Conservation (phyloP, 2,329 filamentous ascomycete species). For the Trichoderma asperellum region DNA sequence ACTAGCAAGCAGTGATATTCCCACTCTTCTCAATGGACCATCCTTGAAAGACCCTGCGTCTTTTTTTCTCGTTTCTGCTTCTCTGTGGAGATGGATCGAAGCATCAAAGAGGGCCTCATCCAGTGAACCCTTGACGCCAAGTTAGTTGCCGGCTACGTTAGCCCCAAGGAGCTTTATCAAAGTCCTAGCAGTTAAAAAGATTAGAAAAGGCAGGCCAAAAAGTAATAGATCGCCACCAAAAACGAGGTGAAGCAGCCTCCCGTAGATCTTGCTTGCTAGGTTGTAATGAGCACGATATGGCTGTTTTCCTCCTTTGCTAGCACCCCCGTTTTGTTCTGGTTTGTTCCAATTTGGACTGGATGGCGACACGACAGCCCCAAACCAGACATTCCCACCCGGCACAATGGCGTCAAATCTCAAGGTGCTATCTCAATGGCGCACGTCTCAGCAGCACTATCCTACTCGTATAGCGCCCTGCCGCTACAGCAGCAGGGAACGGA, state of each 20-base stretch:
- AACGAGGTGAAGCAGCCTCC: conserved; percentile 1
- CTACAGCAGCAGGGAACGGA: background rate
- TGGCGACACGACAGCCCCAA: conserved; percentile 1
- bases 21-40: conserved; percentile 3
- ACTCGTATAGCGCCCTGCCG: background rate
- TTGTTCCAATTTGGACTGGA: conserved; percentile 12
- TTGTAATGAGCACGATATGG: background rate
- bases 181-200: background rate
- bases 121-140: conserved; percentile 5
- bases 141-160: background rate
- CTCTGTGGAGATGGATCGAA: conserved; percentile 9
- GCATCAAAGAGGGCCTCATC: background rate
- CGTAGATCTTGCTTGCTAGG: conserved; percentile 1
- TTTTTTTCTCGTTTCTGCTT: background rate
- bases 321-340: background rate
- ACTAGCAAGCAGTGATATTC: conserved; percentile 6
- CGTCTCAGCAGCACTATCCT: background rate
- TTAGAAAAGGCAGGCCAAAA: background rate
- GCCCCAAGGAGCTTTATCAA: background rate
- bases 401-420: conserved; percentile 7
- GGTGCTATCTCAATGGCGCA: conserved; percentile 13
- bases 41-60: background rate
- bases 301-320: background rate
- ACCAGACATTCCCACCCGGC: conserved; percentile 8
- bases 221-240: conserved; percentile 11